A percentile compares a stretch with the other conserved stretches of the same genome.
Conservation (phyloP, 768 basidiomycete genomes). For the Cubamyces lactineus region DNA sequence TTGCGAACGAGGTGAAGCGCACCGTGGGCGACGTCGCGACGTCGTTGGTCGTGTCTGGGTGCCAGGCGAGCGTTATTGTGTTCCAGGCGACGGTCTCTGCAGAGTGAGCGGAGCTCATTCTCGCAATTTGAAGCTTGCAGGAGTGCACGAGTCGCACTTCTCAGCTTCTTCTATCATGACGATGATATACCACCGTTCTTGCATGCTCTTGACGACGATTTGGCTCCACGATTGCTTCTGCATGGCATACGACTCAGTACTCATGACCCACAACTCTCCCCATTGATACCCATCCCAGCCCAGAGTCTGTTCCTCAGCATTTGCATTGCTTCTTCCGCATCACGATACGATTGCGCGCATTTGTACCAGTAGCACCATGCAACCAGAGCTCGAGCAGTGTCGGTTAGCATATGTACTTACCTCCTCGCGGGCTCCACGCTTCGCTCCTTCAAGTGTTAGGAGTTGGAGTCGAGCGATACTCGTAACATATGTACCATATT, state of each 20-base stretch:
- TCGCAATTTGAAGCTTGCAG: no score
- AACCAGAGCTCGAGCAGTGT: constrained; percentile 1
- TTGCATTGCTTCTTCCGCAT: not conserved
- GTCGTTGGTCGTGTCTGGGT: constrained; percentile 67
- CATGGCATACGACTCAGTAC: not conserved
- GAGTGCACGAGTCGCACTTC: no score
- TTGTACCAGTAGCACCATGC: constrained; percentile 16
- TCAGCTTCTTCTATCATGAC: not conserved
- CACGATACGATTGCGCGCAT: not conserved
- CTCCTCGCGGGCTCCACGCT: not conserved
- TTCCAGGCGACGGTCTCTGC: constrained; percentile 52
- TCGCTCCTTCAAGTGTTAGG: not conserved
- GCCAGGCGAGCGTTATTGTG: constrained; percentile 64
- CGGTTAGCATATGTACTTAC: constrained; percentile 3
- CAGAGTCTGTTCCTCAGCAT: not conserved
- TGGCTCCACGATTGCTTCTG: not conserved
- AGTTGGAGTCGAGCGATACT: not conserved
- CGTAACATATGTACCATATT: constrained; percentile 19
- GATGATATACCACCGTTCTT: not conserved
- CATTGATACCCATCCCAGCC: constrained; percentile 1
- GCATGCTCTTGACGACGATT: not conserved
- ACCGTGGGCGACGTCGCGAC: constrained; percentile 87
- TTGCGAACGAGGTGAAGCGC: constrained; percentile 69
- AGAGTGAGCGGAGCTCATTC: not conserved
- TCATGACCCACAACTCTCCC: not conserved